Base-by-base conservation (phyloP, 176 grass and related monocot species). In the Rhipidocladum racemiflorum region DNA sequence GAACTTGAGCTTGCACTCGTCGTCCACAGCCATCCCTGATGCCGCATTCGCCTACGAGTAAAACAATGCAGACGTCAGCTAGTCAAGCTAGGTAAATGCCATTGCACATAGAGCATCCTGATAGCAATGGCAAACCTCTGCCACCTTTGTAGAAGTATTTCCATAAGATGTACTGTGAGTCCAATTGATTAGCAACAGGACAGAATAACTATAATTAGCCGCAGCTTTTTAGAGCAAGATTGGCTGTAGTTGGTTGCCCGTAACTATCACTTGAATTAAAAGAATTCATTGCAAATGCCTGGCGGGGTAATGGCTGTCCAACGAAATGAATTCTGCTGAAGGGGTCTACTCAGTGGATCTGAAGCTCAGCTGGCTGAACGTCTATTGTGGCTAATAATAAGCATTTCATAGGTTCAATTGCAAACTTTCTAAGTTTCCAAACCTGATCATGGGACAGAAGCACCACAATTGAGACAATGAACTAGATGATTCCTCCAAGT, bases 21-120 rank as follows among this genome's bases (percentile, higher is more conserved):
- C 88, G 2, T 85, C 85, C 28, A 93, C 91, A 7, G 91, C 91
- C 77, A 93, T 93, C 64, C 91, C 91, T 8, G 91, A 93, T 1
- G 91, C 81, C 0, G 91, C 75, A 39, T 91, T 93, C 0, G 91
- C 91, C 91, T 93, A 49, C 23, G 9, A 29, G 54, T 65, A 32
- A 3, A 3, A 63, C 15, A 44, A 54, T 1, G 3, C 59, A 56
- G 29, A 21, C 21, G 13, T 63, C 43, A 71, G 56, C 36, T 46
- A 46, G 44, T 46, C 46, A 49, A 49, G 46, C 43, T 17, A 51
- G 34, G 45, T 21, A 51, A 72, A 51, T 72, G 5, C 20, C 45
- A 72, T 51, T 51, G 17, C 17, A 21, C 18, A 12, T 53, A 64
- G n/a, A 74, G 3, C 0, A 49, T 16, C 15, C 18, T 50, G 2